Evolutionary conservation across 495 filamentous ascomycete genomes (phyloP).

Genomic region (Annulohypoxylon stygium): DNA sequence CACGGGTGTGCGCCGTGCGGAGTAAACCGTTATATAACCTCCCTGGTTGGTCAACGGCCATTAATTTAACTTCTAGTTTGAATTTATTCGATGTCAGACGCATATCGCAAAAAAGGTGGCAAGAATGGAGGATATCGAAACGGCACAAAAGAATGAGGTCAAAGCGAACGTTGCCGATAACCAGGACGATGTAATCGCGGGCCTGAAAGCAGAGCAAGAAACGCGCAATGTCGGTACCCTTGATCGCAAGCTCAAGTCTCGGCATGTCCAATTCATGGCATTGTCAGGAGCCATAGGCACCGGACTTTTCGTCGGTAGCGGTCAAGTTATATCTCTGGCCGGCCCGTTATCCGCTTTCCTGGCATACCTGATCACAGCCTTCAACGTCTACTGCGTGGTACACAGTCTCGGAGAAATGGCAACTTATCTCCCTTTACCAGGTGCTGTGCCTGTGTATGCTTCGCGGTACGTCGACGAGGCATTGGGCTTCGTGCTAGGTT

Average conservation of each 20-base stretch:
- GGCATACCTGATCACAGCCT: slow-evolving; percentile 58
- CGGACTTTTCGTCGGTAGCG: slow-evolving; percentile 60
- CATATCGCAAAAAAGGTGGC: slow-evolving; percentile 9
- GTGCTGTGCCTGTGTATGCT: slow-evolving; percentile 69
- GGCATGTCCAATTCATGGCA: slow-evolving; percentile 74
- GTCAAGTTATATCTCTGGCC: slow-evolving; percentile 54
- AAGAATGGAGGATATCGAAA: slow-evolving; percentile 47
- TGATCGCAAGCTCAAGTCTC: slow-evolving; percentile 68
- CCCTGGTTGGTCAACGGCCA: background rate
- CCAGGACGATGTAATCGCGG: slow-evolving; percentile 35
- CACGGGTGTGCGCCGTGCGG: slow-evolving; percentile 13
- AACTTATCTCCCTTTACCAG: slow-evolving; percentile 69
- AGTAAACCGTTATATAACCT: slow-evolving; percentile 16
- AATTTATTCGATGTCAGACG: background rate
- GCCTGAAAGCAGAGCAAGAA: slow-evolving; percentile 46
- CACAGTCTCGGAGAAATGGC: slow-evolving; percentile 67
- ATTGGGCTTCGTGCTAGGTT: slow-evolving; percentile 79
- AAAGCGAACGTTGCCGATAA: slow-evolving; percentile 30
- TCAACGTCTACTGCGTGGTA: slow-evolving; percentile 53
- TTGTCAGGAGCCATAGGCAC: slow-evolving; percentile 73
- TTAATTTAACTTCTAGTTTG: background rate
- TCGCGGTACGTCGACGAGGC: slow-evolving; percentile 77
- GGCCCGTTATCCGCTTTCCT: slow-evolving; percentile 60
- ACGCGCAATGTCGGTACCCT: slow-evolving; percentile 51
- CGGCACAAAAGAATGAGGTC: slow-evolving; percentile 20